phyloP scores from a whole-genome alignment of 2,329 filamentous ascomycete genomes.

The Boeremia exigua region DNA sequence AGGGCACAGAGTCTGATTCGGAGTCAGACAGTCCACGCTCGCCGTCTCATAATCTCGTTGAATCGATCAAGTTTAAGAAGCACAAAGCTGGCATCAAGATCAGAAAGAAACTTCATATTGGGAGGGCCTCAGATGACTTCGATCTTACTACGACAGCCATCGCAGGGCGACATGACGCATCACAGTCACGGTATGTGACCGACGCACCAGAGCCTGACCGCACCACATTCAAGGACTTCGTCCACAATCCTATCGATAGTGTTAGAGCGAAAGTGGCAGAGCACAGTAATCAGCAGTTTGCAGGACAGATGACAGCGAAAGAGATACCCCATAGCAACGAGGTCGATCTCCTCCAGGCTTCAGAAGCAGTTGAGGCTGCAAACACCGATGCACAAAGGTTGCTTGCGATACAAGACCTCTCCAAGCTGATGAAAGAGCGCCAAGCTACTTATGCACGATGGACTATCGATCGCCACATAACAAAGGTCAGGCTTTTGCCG shows the following conservation, averaged over 20 bases:
- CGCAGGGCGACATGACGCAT: slow-evolving; percentile 19
- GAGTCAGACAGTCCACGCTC: slow-evolving; percentile 16
- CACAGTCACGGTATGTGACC: slow-evolving; percentile 27
- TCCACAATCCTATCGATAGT: slow-evolving; percentile 34
- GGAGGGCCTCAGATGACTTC: slow-evolving; percentile 24
- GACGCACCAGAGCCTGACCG: slow-evolving; percentile 28
- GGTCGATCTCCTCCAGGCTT: slow-evolving; percentile 45
- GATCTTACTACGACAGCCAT: slow-evolving; percentile 20
- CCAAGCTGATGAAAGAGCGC: slow-evolving; percentile 32
- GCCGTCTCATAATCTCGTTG: slow-evolving; percentile 18
- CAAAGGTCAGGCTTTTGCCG: slow-evolving; percentile 40
- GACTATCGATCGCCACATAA: slow-evolving; percentile 47
- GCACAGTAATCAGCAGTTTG: slow-evolving; percentile 32
- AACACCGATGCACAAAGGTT: slow-evolving; percentile 19
- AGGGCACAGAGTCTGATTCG: not conserved
- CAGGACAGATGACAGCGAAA: slow-evolving; percentile 52
- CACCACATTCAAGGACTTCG: slow-evolving; percentile 29
- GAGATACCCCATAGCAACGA: slow-evolving; percentile 47
- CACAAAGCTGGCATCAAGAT: slow-evolving; percentile 32
- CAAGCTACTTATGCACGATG: slow-evolving; percentile 45
- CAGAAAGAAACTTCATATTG: slow-evolving; percentile 32
- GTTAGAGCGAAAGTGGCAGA: slow-evolving; percentile 30
- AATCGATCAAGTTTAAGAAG: slow-evolving; percentile 27
- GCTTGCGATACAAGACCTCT: slow-evolving; percentile 26
- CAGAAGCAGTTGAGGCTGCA: slow-evolving; percentile 30